Base-by-base conservation (phyloP, 1,284 basidiomycete genomes). In the Puccinia hordei region DNA sequence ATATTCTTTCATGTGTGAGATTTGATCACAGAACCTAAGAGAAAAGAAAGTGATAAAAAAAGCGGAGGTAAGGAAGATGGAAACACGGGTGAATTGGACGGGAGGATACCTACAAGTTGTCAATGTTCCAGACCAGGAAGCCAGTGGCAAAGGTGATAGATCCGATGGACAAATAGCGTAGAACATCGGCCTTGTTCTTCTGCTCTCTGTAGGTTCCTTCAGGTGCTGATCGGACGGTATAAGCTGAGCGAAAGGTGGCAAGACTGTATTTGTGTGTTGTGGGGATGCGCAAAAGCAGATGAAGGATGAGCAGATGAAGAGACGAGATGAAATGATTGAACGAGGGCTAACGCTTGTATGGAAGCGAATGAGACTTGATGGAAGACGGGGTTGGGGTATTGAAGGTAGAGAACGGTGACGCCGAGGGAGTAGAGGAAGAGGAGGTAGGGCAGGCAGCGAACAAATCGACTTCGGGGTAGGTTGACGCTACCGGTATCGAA, bases 101-200 rank as follows among this genome's bases (percentile, higher is more conserved):
- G 17, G 15, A 15, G 46, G 15, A 49, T 5, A 38, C 59, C 10
- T 63, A 89, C 81, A 88, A 84, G 83, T 89, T 89, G 83, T 89
- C 88, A 15, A 88, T 76, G 84, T 89, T 89, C 88, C 88, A 89
- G 65, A 88, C 86, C 1, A 82, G 84, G 80, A 89, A 89, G 1
- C 87, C 88, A 0, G 76, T 61, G 0, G 83, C 55, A 19, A 85
- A 82, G 63, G 87, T 89, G 41, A 81, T 38, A 0, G 82, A 69
- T 24, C 85, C 84, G 19, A 81, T 65, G n/a, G 74, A 44, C 68
- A 83, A 82, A 13, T 82, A 44, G 4, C 73, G 44, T 4, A 57
- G 38, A 27, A 81, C 83, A 81, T 30, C 81, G 76, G 33, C 63
- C 49, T 59, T 49, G 55, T 38, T 53, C 65, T 53, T 73, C 19